Base-by-base conservation (phyloP, 768 basidiomycete genomes). In the Rhizopogon roseolus region DNA sequence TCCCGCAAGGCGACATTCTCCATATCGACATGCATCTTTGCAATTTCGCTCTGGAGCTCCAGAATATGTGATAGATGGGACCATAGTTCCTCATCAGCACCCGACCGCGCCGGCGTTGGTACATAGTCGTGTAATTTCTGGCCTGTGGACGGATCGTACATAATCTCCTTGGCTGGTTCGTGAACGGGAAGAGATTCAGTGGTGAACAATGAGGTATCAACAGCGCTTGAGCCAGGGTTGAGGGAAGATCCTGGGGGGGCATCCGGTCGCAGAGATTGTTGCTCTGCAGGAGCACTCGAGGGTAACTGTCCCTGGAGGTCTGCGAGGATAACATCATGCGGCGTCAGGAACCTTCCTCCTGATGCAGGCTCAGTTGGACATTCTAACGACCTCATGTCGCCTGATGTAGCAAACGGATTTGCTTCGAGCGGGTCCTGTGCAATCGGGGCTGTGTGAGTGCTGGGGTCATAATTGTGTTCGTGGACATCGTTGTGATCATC, bases 1-100 rank as follows among this genome's bases (percentile, higher is more conserved):
- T n/a, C 53, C 57, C 29, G 61, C 55, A 41, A 60, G 48, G 34
- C 61, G 43, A 86, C 76, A 39, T 78, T 78, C 65, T 91, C 89
- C 86, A 91, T 87, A 25, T 85, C 81, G 9, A 84, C 68, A 63
- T 90, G 89, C 79, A 88, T 81, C 57, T 71, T 73, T 5, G 88
- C 83, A 34, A 91, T 81, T 57, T 88, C 81, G 52, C 78, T 81
- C 65, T 91, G 88, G 29, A 91, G 67, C 37, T 84, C 84, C 57
- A 88, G 66, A n/a, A 91, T 84, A 41, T 76, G 77, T 17, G 81
- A 81, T 14, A 91, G 76, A 56, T 85, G 82, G 0, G 77, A 62
- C 89, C 89, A 91, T 46, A 87, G 65, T 50, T 78, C 80, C 49
- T 79, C 80, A 57, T 77, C 76, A 39, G 41, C 40, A 4, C 46